Evolutionary conservation across 768 basidiomycete species (phyloP).

Genomic region (Suillus ampliporus): DNA sequence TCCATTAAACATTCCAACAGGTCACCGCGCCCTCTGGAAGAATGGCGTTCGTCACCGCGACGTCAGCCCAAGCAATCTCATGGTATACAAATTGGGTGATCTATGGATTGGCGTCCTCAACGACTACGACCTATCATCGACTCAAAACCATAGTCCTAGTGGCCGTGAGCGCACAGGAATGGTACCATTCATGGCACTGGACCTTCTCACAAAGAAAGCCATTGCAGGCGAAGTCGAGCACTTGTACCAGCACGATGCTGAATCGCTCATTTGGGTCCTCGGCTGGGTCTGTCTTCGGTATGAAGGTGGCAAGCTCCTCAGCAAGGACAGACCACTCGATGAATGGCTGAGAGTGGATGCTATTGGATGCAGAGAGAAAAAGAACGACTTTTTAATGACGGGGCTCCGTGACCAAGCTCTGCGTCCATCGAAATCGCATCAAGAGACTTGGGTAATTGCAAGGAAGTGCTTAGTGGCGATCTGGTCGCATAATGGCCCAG

Average conservation of each 20-base stretch:
- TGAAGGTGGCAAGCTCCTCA: conserved; percentile 4
- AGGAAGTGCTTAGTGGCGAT: background rate
- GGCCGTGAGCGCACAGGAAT: conserved; percentile 18
- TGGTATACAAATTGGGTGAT: background rate
- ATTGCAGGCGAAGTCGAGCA: background rate
- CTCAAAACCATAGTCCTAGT: background rate
- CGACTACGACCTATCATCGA: conserved; percentile 14
- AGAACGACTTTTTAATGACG: background rate
- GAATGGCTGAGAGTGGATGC: background rate
- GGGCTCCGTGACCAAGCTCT: background rate
- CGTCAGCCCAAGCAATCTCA: background rate
- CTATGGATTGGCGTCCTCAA: background rate
- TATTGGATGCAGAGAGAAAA: background rate
- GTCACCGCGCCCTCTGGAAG: conserved; percentile 14
- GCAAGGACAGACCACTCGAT: background rate
- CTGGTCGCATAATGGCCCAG: background rate
- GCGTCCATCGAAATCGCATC: background rate
- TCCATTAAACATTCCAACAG: conserved; percentile 1
- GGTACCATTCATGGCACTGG: conserved; percentile 17
- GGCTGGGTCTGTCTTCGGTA: conserved; percentile 6
- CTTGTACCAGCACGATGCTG: conserved; percentile 7
- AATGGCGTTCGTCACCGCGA: background rate
- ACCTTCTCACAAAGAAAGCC: background rate
- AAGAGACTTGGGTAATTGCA: background rate
- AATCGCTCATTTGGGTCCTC: conserved; percentile 11